A percentile compares a stretch with the other conserved stretches of the same genome.
These are phyloP conservation scores for Fusarium anthophilum DNA, from an alignment of 2,329 filamentous ascomycete genomes.

Conservation along the genomic window DNA sequence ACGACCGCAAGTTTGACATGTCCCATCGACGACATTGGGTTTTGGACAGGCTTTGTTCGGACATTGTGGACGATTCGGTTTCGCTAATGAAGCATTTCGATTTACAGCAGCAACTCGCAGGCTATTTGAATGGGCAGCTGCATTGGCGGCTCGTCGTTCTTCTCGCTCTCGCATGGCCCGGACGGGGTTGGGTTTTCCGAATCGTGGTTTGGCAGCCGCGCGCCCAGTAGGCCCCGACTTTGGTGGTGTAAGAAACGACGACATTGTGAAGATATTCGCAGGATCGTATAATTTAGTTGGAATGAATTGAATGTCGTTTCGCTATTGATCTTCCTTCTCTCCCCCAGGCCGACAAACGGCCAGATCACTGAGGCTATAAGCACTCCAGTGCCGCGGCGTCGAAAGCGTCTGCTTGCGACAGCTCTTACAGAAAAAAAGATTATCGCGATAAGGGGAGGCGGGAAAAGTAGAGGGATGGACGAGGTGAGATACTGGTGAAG, in stretches of 20 bases:
- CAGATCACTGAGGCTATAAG: background rate
- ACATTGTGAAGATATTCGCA: conserved; percentile 50
- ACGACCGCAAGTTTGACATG: conserved; percentile 86
- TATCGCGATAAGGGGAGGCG: conserved; percentile 27
- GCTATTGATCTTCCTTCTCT: conserved; percentile 1
- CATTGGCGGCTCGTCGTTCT: conserved; percentile 54
- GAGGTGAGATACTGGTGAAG: conserved; percentile 35
- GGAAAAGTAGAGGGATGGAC: background rate
- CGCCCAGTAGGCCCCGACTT: conserved; percentile 46
- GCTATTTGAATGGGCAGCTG: conserved; percentile 38
- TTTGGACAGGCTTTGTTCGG: conserved; percentile 69
- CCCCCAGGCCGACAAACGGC: conserved; percentile 30
- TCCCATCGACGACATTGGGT: conserved; percentile 69
- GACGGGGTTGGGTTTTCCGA: conserved; percentile 57
- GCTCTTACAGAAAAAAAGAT: conserved; percentile 8
- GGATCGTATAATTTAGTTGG: background rate
- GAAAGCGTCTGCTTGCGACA: background rate
- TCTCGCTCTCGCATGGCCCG: conserved; percentile 63
- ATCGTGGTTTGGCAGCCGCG: conserved; percentile 50
- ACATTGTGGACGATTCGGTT: conserved; percentile 56
- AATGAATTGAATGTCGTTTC: background rate
- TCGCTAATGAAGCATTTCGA: conserved; percentile 46
- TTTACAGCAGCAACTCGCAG: conserved; percentile 45
- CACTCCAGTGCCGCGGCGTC: conserved; percentile 1
- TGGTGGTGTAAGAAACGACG: conserved; percentile 56